phyloP scores from a whole-genome alignment of 257 asterid genomes.

The Parsonsia alboflavescens region DNA sequence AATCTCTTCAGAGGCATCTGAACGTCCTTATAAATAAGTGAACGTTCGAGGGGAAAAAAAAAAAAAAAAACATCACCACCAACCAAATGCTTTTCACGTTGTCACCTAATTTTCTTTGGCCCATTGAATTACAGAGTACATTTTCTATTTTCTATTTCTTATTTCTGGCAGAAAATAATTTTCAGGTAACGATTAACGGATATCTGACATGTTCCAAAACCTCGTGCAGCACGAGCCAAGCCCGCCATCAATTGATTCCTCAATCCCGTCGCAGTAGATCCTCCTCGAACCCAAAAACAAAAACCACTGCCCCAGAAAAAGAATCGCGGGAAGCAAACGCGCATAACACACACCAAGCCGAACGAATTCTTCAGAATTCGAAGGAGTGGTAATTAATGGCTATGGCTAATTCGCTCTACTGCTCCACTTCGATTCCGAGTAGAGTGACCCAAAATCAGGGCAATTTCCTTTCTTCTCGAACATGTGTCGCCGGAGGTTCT shows the following conservation, averaged over 20 bases:
- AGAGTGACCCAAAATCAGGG: slow-evolving; percentile 12
- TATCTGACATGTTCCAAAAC: background rate
- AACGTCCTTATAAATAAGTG: no score
- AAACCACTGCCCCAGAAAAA: background rate
- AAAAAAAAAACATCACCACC: no score
- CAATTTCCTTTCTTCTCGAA: background rate
- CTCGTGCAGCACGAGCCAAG: slow-evolving; percentile 14
- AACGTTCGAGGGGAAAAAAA: no score
- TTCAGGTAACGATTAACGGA: background rate
- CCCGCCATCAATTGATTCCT: background rate
- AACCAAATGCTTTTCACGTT: background rate
- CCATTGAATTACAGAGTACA: background rate
- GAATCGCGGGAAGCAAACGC: background rate
- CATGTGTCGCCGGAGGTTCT: background rate
- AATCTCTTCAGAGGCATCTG: no score
- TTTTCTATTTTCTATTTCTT: background rate
- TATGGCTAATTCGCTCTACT: slow-evolving; percentile 27
- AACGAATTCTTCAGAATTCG: background rate
- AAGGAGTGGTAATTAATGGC: slow-evolving; percentile 11
- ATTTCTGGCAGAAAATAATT: background rate
- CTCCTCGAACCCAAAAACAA: background rate
- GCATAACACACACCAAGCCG: background rate
- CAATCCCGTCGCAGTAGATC: background rate
- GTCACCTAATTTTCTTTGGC: background rate
- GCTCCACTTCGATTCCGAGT: slow-evolving; percentile 13